Evolutionary conservation across 148 eudicot genomes (phyloP).

Genomic region (Rhododendron molle): DNA sequence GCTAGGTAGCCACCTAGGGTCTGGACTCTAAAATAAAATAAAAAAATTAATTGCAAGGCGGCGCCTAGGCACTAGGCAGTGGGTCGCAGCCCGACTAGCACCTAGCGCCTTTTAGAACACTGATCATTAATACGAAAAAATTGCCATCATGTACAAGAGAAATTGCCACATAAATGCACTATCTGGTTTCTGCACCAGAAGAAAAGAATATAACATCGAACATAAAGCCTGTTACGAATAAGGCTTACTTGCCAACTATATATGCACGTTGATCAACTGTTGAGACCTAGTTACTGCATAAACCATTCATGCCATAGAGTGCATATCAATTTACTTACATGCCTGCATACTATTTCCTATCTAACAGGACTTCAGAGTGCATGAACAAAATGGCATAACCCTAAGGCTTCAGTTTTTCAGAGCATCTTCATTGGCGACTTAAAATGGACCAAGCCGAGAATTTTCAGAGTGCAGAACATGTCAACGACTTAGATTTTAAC

Average conservation of each 20-base stretch:
- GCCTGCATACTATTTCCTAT: not conserved
- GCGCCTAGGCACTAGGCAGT: too few relatives aligned
- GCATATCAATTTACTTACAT: not conserved
- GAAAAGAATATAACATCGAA: not conserved
- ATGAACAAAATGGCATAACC: not conserved
- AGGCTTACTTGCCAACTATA: not conserved
- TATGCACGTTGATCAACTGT: not conserved
- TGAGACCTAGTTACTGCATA: not conserved
- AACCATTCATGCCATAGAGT: not conserved
- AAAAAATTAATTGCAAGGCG: too few relatives aligned
- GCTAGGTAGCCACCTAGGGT: too few relatives aligned
- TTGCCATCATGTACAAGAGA: not conserved
- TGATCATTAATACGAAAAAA: not conserved
- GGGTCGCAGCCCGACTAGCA: too few relatives aligned
- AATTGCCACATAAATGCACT: not conserved
- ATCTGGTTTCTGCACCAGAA: not conserved
- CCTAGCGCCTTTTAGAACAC: too few relatives aligned
- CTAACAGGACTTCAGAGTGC: not conserved
- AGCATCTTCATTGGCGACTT: not conserved
- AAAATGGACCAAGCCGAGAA: not conserved
- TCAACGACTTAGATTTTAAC: not conserved
- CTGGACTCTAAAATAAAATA: too few relatives aligned
- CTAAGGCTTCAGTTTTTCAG: not conserved
- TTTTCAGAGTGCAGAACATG: constrained; percentile 3
- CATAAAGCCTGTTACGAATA: not conserved